phyloP scores from a whole-genome alignment of 2,329 filamentous ascomycete genomes.

The Lachnellula subtilissima region DNA sequence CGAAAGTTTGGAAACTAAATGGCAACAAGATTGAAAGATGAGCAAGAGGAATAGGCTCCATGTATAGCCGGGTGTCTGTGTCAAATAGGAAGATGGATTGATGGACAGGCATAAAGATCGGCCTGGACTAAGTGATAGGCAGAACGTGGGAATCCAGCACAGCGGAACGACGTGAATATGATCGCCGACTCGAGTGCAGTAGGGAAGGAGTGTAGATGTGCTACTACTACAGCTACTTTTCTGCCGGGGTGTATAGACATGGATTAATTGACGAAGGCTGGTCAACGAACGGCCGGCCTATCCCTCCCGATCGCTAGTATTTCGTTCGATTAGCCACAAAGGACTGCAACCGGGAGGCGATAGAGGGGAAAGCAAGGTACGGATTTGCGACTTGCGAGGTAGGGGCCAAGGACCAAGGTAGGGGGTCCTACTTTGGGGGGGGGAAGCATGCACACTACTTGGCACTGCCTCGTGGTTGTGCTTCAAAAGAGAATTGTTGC shows the following conservation, averaged over 20 bases:
- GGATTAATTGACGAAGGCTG: neutral
- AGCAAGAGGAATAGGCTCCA: neutral
- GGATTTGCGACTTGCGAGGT: no score
- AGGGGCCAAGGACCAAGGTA: no score
- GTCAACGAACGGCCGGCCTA: neutral
- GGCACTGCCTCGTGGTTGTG: no score
- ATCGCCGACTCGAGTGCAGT: neutral
- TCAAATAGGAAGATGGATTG: constrained; percentile 2
- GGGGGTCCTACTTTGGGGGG: no score
- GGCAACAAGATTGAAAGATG: neutral
- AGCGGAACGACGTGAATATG: constrained; percentile 1
- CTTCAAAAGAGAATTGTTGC: no score
- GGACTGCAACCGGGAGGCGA: neutral
- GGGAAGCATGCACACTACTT: no score
- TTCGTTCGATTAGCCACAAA: constrained; percentile 1
- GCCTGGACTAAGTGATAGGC: neutral
- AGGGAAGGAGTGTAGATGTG: neutral
- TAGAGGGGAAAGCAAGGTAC: neutral
- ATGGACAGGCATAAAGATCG: neutral
- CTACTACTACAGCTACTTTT: neutral
- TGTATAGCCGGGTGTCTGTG: neutral
- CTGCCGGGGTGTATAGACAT: neutral
- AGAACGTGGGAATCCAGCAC: constrained; percentile 10
- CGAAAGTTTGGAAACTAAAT: neutral
- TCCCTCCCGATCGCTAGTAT: neutral